Percentiles rank a stretch among this genome's conserved stretches.
Evolutionary conservation across 2,329 filamentous ascomycete genomes (phyloP).

Genomic region (Penicillium sp.): DNA sequence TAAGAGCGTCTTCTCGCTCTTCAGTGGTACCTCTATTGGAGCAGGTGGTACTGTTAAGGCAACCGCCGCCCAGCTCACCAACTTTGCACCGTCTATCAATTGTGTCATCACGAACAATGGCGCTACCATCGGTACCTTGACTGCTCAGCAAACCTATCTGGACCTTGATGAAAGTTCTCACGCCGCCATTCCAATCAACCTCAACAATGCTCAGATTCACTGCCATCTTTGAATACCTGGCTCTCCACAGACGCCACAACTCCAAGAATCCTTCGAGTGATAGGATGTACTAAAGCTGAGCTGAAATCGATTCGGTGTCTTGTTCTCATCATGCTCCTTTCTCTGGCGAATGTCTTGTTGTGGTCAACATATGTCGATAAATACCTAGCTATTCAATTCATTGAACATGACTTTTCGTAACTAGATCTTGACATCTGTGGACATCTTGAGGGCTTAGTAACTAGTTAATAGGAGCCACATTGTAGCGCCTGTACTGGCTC

Average conservation of each 20-base stretch:
- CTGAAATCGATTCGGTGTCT: neutral
- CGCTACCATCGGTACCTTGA: constrained; percentile 5
- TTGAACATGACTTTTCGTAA: neutral
- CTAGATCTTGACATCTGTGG: neutral
- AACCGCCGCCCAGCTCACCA: constrained; percentile 12
- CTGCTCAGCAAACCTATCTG: constrained; percentile 7
- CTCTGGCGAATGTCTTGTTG: neutral
- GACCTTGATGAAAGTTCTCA: constrained; percentile 14
- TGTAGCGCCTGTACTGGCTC: neutral
- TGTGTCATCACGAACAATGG: constrained; percentile 15
- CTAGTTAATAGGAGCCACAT: neutral
- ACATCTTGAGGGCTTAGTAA: too few relatives aligned
- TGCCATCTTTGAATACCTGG: constrained; percentile 2
- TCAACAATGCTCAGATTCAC: constrained; percentile 7
- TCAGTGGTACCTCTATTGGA: constrained; percentile 11
- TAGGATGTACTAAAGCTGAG: too few relatives aligned
- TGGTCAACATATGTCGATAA: neutral
- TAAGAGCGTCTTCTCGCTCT: constrained; percentile 8
- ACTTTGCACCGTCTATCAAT: constrained; percentile 7
- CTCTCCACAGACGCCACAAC: too few relatives aligned
- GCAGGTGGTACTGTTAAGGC: constrained; percentile 12
- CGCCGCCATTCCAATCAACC: constrained; percentile 7
- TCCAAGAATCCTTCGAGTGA: too few relatives aligned
- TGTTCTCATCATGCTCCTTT: neutral
- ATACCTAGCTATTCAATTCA: neutral